Base-by-base conservation (phyloP, 495 filamentous ascomycete genomes). In the Parathielavia hyrcaniae region DNA sequence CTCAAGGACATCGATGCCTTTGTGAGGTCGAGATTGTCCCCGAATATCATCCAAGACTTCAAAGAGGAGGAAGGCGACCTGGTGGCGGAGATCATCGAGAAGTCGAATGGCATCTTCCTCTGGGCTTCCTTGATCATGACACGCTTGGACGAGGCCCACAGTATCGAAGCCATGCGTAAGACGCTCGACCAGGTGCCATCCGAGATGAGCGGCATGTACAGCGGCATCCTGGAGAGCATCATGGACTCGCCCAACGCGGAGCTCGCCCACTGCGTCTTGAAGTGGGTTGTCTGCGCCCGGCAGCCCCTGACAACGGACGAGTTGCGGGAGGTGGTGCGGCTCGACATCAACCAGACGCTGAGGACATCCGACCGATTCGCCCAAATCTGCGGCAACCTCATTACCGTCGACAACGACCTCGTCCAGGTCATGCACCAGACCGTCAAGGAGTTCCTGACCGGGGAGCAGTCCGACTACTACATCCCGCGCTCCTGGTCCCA, bases 381-480 rank as follows among this genome's bases (percentile, higher is more conserved):
- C 3, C 58, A 64, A 19, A 50, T 63, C 8, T 67, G 64, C 35
- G 61, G 61, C 13, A 54, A 62, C 50, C 47, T 66, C 13, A 62
- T 66, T 17, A 63, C 55, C 6, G 60, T 66, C 26, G 59, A 66
- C 44, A 55, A 57, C 17, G 48, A 61, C 47, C 22, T 36, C 8
- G 55, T 64, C 4, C 61, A 64, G 14, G 61, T 64, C 30, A 61
- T 67, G 52, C 64, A 67, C 43, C 58, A 61, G 47, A 67, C 64
- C 1, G 65, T 62, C 47, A 67, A 53, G 32, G 61, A 59, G 39
- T 67, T 62, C 44, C 57, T 67, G 11, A 62, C 60, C 0, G 49
- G 53, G 9, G 38, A 61, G 6, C 47, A 58, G 17, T 63, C 59
- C 8, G 55, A 62, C 38, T 55, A 48, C 30, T 58, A 52, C 43